A percentile compares a stretch with the other conserved stretches of the same genome.
phyloP scores from a whole-genome alignment of 768 basidiomycete genomes.

The Calocera cornea region DNA sequence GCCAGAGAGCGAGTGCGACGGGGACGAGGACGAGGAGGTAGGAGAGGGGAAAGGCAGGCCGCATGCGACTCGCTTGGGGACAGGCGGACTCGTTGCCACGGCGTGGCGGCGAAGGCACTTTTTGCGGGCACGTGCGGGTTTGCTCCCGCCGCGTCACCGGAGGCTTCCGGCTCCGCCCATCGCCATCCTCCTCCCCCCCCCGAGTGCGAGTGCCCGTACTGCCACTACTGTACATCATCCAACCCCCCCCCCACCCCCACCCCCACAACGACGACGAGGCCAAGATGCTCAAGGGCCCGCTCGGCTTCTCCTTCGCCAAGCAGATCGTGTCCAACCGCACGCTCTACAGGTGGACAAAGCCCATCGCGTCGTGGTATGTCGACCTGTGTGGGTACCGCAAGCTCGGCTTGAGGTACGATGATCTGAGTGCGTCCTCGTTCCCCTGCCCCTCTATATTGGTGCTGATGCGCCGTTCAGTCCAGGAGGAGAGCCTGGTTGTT shows the following conservation, averaged over 20 bases:
- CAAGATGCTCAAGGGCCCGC: constrained; percentile 23
- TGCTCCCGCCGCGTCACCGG: not conserved
- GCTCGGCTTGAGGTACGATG: constrained; percentile 86
- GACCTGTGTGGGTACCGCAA: constrained; percentile 68
- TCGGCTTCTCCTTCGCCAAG: constrained; percentile 65
- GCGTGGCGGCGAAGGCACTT: not conserved
- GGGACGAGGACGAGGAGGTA: not conserved
- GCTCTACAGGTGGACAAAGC: constrained; percentile 54
- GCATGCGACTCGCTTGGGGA: too few species aligned
- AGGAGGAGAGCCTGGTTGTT: constrained; percentile 64
- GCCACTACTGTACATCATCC: not conserved
- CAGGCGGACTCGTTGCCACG: not conserved
- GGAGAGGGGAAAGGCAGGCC: not conserved
- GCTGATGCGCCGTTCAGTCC: constrained; percentile 32
- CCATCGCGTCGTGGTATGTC: constrained; percentile 73
- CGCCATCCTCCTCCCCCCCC: not conserved
- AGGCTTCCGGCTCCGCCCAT: not conserved
- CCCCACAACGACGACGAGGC: not conserved
- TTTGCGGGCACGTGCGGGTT: not conserved
- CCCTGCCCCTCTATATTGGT: constrained; percentile 11
- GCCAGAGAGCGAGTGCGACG: constrained; percentile 2
- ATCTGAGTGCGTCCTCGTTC: constrained; percentile 54
- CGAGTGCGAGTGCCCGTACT: too few species aligned
- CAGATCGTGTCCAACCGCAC: constrained; percentile 55
- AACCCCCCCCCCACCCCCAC: not conserved